Evolutionary conservation across 495 filamentous ascomycete genomes (phyloP).

Genomic region (Trichoderma asperelloides): DNA sequence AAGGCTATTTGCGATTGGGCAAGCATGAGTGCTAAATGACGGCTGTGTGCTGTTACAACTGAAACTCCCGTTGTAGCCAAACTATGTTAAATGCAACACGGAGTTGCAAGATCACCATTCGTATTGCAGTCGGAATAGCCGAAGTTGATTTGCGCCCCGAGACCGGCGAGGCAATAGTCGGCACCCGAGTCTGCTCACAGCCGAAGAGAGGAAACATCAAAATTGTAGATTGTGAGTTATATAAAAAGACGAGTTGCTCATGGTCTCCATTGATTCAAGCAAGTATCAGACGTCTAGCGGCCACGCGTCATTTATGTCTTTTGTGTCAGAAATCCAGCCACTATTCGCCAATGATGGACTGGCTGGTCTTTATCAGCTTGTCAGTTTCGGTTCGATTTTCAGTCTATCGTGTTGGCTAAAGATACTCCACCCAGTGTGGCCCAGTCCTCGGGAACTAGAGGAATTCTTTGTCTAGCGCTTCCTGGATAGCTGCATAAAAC

Average conservation of each 20-base stretch:
- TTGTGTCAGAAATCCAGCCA: too few species aligned
- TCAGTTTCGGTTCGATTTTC: not conserved
- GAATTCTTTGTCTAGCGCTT: not conserved
- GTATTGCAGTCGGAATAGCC: not conserved
- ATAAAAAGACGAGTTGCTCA: too few species aligned
- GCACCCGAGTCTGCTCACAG: not conserved
- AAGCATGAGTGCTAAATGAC: not conserved
- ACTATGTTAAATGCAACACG: not conserved
- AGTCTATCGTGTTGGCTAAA: not conserved
- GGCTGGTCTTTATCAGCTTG: not conserved
- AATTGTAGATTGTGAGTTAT: too few species aligned
- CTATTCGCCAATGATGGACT: too few species aligned
- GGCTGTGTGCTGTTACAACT: not conserved
- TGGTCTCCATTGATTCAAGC: not conserved
- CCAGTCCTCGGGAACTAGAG: not conserved
- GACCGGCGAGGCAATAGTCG: not conserved
- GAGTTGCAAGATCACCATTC: not conserved
- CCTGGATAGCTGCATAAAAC: not conserved
- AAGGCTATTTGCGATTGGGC: not conserved
- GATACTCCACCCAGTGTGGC: slow-evolving; percentile 2
- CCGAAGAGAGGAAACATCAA: not conserved
- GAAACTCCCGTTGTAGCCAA: not conserved
- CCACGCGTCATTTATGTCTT: not conserved
- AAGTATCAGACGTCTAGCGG: not conserved
- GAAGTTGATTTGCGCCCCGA: not conserved